Evolutionary conservation across 495 filamentous ascomycete species (phyloP), one percentile per base, ranked within the genome.

Genomic region (Penicillium angulare): DNA sequence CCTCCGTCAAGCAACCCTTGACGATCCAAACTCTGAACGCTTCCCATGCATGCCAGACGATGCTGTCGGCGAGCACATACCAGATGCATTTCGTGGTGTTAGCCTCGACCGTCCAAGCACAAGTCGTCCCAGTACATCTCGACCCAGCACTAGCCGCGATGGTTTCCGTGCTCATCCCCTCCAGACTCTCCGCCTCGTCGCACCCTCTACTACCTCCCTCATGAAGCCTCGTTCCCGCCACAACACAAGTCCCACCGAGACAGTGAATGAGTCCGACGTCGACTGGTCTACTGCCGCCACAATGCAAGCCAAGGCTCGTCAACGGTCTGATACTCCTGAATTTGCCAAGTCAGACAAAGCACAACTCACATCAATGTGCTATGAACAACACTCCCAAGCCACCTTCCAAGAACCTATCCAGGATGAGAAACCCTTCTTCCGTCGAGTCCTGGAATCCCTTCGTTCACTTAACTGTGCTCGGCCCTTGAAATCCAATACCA

Each of bases 231-330:
- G 63, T 5, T 64, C 67, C 0, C 66, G 66, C 0, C 61, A 68
- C 16, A 60, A 64, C 53, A 70, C 64, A 16, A 15, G n/a, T 13
- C 38, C 16, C 9, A 13, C 20, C 5, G 38, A 41, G 50, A 58
- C 40, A 20, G 29, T 20, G 42, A 60, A 55, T 9, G 56, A 63
- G 50, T 64, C 66, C 0, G 69, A 72, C 23, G 63, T 75, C 7
- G 70, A 73, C 44, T 61, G 61, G 17, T 57, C 70, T 1, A 67
- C 72, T 5, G 70, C 73, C 0, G 71, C 73, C 0, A 72, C 72
- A 1, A 60, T 69, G 16, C 70, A 74, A 47, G 73, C 73, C 15
- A 61, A 69, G 34, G 66, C 60, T 7, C 60, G 64, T n/a, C 66
- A 71, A 44, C 54, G 59, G n/a, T 68, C 65, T 1, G 58, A 67